A percentile compares a stretch with the other conserved stretches of the same genome.
Evolutionary conservation across 805 yeast genomes (phyloP).

Genomic region (Teunomyces gatunensis): DNA sequence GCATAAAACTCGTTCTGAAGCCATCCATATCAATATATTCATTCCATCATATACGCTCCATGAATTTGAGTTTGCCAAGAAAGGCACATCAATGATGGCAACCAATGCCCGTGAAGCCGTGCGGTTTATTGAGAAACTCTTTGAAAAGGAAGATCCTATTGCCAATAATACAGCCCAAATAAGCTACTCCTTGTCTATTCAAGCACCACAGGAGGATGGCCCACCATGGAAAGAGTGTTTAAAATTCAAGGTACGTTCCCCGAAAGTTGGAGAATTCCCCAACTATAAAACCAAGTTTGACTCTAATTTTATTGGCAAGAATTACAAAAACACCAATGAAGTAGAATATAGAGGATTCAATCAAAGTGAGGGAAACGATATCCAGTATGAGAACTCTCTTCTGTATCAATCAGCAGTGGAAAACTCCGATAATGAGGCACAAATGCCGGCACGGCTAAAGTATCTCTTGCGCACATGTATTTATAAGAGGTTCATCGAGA

Average conservation of each 20-base stretch:
- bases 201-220: constrained; percentile 43
- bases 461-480: constrained; percentile 58
- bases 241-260: constrained; percentile 44
- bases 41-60: constrained; percentile 48
- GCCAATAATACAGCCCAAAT: constrained; percentile 10
- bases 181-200: constrained; percentile 26
- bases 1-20: constrained; percentile 13
- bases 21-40: constrained; percentile 34
- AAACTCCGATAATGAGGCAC: constrained; percentile 31
- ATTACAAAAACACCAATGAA: constrained; percentile 5
- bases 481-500: constrained; percentile 48
- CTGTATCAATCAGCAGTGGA: constrained; percentile 24
- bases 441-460: constrained; percentile 53
- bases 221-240: constrained; percentile 51
- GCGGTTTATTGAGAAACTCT: constrained; percentile 51
- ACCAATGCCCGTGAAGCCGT: constrained; percentile 66
- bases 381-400: constrained; percentile 27
- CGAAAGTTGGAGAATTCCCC: constrained; percentile 51
- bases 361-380: constrained; percentile 18
- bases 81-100: constrained; percentile 54
- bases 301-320: constrained; percentile 19
- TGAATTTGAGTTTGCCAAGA: constrained; percentile 23
- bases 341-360: constrained; percentile 2
- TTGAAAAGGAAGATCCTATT: constrained; percentile 22
- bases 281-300: constrained; percentile 39